Evolutionary conservation across 345 rosid species (phyloP).

Genomic region (Fremontodendron californicum): DNA sequence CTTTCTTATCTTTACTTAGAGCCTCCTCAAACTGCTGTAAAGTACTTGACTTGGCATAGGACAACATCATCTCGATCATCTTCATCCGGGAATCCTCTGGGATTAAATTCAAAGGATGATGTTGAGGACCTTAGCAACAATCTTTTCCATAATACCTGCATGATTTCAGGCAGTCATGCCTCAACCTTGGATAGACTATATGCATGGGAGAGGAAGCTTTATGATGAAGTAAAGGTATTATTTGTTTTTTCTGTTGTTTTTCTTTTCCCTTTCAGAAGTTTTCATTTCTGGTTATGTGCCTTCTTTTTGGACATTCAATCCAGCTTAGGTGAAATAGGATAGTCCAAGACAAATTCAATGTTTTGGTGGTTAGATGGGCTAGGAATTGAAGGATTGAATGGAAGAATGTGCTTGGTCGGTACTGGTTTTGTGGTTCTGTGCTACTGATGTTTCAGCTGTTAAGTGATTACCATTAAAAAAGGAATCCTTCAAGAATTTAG

Average conservation of each 20-base stretch:
- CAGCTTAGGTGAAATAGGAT: constrained; percentile 13
- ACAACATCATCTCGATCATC: constrained; percentile 79
- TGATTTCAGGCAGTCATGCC: constrained; percentile 94
- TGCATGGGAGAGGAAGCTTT: constrained; percentile 99
- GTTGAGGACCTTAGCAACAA: constrained; percentile 53
- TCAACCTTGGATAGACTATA: constrained; percentile 86
- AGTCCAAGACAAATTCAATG: not conserved
- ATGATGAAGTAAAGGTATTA: constrained; percentile 94
- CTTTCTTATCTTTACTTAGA: constrained; percentile 40
- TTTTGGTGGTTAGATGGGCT: not conserved
- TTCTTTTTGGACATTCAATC: not conserved
- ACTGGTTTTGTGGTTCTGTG: not conserved
- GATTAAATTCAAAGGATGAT: constrained; percentile 53
- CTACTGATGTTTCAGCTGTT: not conserved
- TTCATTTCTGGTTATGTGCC: not conserved
- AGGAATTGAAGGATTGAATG: not conserved
- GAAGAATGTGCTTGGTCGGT: not conserved
- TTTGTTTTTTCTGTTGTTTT: not conserved
- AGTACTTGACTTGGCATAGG: constrained; percentile 93
- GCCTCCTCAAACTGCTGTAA: constrained; percentile 55
- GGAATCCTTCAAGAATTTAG: not conserved
- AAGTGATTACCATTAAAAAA: not conserved
- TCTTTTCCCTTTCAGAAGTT: not conserved
- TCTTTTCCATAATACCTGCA: constrained; percentile 65
- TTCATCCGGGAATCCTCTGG: constrained; percentile 67